A percentile compares a stretch with the other conserved stretches of the same genome.
Evolutionary conservation across 345 rosid genomes (phyloP).

Genomic region (Euphorbia pulcherrima): DNA sequence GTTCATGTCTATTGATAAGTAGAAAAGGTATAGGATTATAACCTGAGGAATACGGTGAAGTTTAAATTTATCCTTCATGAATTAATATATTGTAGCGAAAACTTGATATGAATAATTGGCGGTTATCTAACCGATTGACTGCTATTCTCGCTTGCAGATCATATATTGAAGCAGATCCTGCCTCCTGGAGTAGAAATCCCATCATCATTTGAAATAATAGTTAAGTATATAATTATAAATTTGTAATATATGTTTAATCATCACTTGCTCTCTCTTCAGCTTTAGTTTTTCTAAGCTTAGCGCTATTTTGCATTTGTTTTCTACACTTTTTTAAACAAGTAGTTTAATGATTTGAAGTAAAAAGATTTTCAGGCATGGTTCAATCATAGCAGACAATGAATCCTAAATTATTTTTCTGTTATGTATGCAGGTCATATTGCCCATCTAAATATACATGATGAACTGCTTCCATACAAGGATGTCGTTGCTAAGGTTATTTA

Average conservation of each 20-base stretch:
- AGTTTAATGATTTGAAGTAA: too few relatives aligned
- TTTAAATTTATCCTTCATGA: neutral
- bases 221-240: constrained; percentile 60
- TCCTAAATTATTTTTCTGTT: too few relatives aligned
- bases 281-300: constrained; percentile 13
- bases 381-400: too few relatives aligned
- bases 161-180: too few relatives aligned
- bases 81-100: neutral
- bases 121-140: constrained; percentile 16
- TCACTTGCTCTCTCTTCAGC: neutral
- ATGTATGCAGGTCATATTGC: too few relatives aligned
- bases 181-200: constrained; percentile 92
- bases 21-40: neutral
- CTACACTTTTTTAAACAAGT: too few relatives aligned
- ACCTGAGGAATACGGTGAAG: neutral
- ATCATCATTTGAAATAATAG: constrained; percentile 92
- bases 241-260: constrained; percentile 15
- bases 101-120: neutral
- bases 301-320: constrained; percentile 24
- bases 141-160: constrained; percentile 40
- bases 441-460: too few relatives aligned
- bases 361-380: too few relatives aligned
- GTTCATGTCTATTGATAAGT: neutral
- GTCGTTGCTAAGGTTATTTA: too few relatives aligned
- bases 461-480: too few relatives aligned